Evolutionary conservation across 306 rosid species (phyloP).

Genomic region (Dryas alaskensis): DNA sequence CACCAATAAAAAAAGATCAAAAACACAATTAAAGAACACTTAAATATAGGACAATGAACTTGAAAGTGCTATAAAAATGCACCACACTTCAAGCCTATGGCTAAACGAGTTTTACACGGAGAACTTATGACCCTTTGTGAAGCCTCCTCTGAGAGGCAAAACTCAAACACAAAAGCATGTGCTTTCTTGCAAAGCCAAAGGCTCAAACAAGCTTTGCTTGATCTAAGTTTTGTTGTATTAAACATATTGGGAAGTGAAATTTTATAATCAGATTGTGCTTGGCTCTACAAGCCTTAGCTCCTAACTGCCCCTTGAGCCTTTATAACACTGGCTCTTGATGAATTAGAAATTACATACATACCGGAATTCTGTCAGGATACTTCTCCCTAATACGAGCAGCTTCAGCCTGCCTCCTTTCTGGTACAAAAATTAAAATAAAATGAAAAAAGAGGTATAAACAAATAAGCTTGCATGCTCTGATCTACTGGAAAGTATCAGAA

Average conservation of each 20-base stretch:
- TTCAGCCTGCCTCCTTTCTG: slow-evolving; percentile 92
- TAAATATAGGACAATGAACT: background rate
- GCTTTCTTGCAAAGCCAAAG: background rate
- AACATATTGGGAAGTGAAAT: background rate
- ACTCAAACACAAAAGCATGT: background rate
- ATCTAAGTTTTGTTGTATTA: background rate
- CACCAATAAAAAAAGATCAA: slow-evolving; percentile 23
- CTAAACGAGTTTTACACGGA: background rate
- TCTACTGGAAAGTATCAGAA: background rate
- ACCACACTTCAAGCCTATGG: background rate
- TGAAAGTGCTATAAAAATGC: background rate
- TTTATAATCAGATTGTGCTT: background rate
- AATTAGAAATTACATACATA: slow-evolving; percentile 30
- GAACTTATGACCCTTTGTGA: background rate
- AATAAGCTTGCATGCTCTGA: background rate
- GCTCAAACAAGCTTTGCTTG: background rate
- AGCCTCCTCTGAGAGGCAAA: background rate
- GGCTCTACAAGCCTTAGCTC: slow-evolving; percentile 3
- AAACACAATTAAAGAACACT: background rate
- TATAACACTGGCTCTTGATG: background rate
- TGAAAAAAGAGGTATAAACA: background rate
- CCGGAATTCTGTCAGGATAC: slow-evolving; percentile 88
- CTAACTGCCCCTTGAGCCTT: background rate
- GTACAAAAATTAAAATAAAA: background rate
- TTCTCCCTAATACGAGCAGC: slow-evolving; percentile 85